phyloP scores from a whole-genome alignment of 352 stramenopile genomes.

The Plasmopara muralis region DNA sequence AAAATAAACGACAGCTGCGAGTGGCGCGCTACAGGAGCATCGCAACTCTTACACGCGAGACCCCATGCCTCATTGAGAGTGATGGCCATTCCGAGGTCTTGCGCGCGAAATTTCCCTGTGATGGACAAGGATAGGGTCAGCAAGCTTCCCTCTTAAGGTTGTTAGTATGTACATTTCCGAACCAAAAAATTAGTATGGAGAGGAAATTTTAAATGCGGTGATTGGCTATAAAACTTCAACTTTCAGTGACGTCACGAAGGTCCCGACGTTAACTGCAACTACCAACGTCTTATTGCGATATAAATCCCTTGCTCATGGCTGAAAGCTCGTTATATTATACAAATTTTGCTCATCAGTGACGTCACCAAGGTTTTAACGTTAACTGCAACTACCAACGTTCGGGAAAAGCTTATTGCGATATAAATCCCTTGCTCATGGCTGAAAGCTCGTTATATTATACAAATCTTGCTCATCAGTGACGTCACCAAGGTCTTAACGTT shows the following conservation, averaged over 20 bases:
- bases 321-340: not conserved
- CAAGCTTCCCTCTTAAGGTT: no score
- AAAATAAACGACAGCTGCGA: constrained; percentile 44
- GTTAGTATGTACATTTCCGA: not conserved
- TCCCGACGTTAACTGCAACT: no score
- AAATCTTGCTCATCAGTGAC: not conserved
- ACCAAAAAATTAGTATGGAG: constrained; percentile 7
- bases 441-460: not conserved
- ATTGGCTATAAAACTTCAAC: constrained; percentile 24
- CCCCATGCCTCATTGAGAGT: constrained; percentile 20
- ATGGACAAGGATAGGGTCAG: not conserved
- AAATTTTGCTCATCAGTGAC: not conserved
- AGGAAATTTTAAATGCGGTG: not conserved
- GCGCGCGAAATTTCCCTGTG: constrained; percentile 1
- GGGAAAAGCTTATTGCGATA: no score
- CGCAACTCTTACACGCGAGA: constrained; percentile 24
- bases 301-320: no score
- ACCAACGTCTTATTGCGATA: no score
- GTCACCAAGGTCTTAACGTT: no score
- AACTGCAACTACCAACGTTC: no score
- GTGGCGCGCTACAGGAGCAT: constrained; percentile 24
- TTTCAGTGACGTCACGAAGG: constrained; percentile 2
- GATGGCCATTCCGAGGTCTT: constrained; percentile 15
- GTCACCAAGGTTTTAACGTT: no score
- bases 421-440: no score